These are phyloP conservation scores for Craspedostauros australis DNA, from an alignment of 108 stramenopile genomes.

Conservation along the genomic window DNA sequence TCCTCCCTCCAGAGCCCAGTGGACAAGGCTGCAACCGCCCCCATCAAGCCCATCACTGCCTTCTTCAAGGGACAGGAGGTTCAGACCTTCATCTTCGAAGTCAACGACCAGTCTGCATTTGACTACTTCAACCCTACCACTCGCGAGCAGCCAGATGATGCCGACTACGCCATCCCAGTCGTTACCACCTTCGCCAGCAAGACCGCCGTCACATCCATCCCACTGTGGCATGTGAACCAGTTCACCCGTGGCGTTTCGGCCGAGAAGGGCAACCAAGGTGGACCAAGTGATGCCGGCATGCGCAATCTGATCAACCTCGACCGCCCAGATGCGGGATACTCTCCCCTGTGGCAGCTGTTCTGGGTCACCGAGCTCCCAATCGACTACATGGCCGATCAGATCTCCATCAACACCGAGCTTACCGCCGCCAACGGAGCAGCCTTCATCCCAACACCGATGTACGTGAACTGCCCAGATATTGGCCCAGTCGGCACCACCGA, in stretches of 20 bases:
- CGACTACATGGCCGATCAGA: slow-evolving; percentile 18
- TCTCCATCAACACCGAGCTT: neutral
- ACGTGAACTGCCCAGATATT: slow-evolving; percentile 20
- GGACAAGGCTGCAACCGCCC: neutral
- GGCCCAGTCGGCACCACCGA: slow-evolving; percentile 17
- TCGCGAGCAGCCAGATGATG: neutral
- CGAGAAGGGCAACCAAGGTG: slow-evolving; percentile 3
- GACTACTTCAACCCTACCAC: slow-evolving; percentile 9
- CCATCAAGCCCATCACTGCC: slow-evolving; percentile 14
- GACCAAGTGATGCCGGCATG: slow-evolving; percentile 15
- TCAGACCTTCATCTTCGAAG: slow-evolving; percentile 18
- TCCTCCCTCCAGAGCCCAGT: slow-evolving; percentile 12
- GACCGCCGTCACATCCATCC: slow-evolving; percentile 6
- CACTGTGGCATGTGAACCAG: slow-evolving; percentile 22
- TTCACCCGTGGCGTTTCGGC: slow-evolving; percentile 12
- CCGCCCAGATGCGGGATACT: slow-evolving; percentile 15
- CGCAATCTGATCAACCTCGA: slow-evolving; percentile 18
- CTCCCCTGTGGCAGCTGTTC: slow-evolving; percentile 20
- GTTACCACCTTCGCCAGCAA: slow-evolving; percentile 2
- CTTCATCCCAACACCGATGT: slow-evolving; percentile 11
- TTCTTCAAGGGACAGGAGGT: slow-evolving; percentile 15
- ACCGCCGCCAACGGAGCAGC: slow-evolving; percentile 14
- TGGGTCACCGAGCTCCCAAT: slow-evolving; percentile 22
- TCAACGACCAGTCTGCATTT: slow-evolving; percentile 8
- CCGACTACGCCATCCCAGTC: slow-evolving; percentile 8